These are phyloP conservation scores for Cercophora samala DNA, from an alignment of 495 filamentous ascomycete species.

Conservation along the genomic window DNA sequence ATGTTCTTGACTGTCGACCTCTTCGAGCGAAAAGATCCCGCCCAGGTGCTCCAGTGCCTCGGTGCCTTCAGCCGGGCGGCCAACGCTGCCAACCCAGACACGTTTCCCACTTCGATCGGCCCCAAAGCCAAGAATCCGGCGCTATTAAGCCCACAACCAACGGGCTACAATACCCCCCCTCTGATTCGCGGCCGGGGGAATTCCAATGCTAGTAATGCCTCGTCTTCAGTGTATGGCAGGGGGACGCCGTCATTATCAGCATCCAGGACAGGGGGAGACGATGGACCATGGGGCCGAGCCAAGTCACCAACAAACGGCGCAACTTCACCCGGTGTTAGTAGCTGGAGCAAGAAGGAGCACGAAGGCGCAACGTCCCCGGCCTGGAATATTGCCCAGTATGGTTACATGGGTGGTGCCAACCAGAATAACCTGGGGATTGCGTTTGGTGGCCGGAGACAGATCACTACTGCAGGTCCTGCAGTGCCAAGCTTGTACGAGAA, in stretches of 20 bases:
- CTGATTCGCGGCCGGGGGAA: slow-evolving; percentile 53
- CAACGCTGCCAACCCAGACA: slow-evolving; percentile 66
- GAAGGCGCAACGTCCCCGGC: slow-evolving; percentile 79
- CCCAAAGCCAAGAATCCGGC: slow-evolving; percentile 55
- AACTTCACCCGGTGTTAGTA: slow-evolving; percentile 59
- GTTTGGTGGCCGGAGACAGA: slow-evolving; percentile 88
- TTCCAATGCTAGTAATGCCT: slow-evolving; percentile 67
- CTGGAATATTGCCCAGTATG: slow-evolving; percentile 99
- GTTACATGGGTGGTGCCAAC: slow-evolving; percentile 96
- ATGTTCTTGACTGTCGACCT: slow-evolving; percentile 97
- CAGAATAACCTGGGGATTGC: slow-evolving; percentile 92
- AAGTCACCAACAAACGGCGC: slow-evolving; percentile 46
- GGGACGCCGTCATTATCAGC: slow-evolving; percentile 40
- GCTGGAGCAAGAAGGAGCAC: slow-evolving; percentile 84
- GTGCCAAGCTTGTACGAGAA: slow-evolving; percentile 67
- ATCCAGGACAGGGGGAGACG: slow-evolving; percentile 44
- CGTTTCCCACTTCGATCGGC: slow-evolving; percentile 71
- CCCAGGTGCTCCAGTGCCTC: slow-evolving; percentile 93
- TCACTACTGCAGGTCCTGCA: slow-evolving; percentile 74
- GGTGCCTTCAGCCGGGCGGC: slow-evolving; percentile 87
- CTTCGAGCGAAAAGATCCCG: slow-evolving; percentile 93
- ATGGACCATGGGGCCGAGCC: slow-evolving; percentile 60
- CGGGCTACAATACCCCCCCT: slow-evolving; percentile 53
- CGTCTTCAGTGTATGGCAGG: slow-evolving; percentile 50
- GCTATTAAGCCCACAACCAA: slow-evolving; percentile 66